phyloP scores from a whole-genome alignment of 1,139 yeast genomes.

The Geotrichum carabidarum region DNA sequence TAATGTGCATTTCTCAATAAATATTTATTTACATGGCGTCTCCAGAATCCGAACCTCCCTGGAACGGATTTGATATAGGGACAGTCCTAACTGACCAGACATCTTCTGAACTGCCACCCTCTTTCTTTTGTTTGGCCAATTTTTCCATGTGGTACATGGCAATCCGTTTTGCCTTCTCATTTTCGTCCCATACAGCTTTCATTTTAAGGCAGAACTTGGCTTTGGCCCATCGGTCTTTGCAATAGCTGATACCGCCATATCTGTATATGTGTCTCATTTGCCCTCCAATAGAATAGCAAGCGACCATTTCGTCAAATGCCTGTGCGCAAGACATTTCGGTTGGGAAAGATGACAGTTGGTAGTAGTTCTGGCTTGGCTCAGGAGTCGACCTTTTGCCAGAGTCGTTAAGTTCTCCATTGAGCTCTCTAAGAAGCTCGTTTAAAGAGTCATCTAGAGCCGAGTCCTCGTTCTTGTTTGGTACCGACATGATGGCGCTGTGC shows the following conservation, averaged over 20 bases:
- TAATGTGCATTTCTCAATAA: not conserved
- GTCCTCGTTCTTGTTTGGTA: constrained; percentile 1
- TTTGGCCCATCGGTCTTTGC: constrained; percentile 66
- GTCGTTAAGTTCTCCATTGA: constrained; percentile 23
- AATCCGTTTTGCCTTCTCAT: constrained; percentile 46
- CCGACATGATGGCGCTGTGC: not conserved
- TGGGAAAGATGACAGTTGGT: constrained; percentile 31
- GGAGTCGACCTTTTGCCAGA: not conserved
- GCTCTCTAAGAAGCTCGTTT: constrained; percentile 23
- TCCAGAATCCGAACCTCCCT: constrained; percentile 3
- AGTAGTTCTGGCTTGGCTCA: not conserved
- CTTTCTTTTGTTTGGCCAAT: constrained; percentile 52
- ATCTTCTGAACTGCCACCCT: constrained; percentile 65
- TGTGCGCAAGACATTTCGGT: constrained; percentile 61
- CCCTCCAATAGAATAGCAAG: constrained; percentile 86
- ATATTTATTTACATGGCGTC: not conserved
- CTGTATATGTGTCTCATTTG: constrained; percentile 78
- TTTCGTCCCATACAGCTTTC: constrained; percentile 47
- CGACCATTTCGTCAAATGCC: constrained; percentile 79
- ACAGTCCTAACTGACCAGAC: constrained; percentile 60
- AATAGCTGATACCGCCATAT: constrained; percentile 68
- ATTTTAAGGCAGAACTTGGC: constrained; percentile 74
- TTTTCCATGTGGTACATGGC: constrained; percentile 67
- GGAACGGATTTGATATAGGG: constrained; percentile 37
- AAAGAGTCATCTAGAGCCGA: constrained; percentile 20